Percentiles rank a stretch among this genome's conserved stretches.
phyloP scores from a whole-genome alignment of 345 rosid species.

The Bruguiera gymnorhiza region DNA sequence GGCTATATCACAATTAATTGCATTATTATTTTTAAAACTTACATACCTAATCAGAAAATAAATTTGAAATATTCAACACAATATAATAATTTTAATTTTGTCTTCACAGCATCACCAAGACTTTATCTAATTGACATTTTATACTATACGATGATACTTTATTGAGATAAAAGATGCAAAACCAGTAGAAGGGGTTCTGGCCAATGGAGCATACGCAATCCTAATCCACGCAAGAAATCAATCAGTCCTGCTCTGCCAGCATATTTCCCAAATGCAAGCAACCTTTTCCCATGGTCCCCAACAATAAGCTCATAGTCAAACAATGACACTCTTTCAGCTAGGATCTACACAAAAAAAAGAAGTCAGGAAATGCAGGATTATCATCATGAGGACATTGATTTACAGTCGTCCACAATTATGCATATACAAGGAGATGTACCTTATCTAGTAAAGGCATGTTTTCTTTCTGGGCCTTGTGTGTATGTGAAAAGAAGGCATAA shows the following conservation, averaged over 20 bases:
- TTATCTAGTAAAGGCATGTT: slow-evolving; percentile 83
- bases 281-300: slow-evolving; percentile 62
- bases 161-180: not conserved
- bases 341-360: slow-evolving; percentile 40
- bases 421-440: slow-evolving; percentile 28
- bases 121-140: too few relatives aligned
- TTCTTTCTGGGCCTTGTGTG: slow-evolving; percentile 84
- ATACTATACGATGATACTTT: not conserved
- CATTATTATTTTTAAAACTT: too few relatives aligned
- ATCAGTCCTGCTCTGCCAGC: slow-evolving; percentile 94
- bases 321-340: slow-evolving; percentile 63
- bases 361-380: not conserved
- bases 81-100: too few relatives aligned
- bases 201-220: slow-evolving; percentile 57
- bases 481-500: slow-evolving; percentile 89
- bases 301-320: slow-evolving; percentile 87
- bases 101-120: too few relatives aligned
- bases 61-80: too few relatives aligned
- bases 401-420: not conserved
- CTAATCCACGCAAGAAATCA: slow-evolving; percentile 76
- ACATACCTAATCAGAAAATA: too few relatives aligned
- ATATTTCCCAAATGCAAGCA: slow-evolving; percentile 81
- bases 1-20: too few relatives aligned
- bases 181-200: not conserved
- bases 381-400: not conserved